Evolutionary conservation across 495 filamentous ascomycete genomes (phyloP).

Genomic region (Opeltia flavorubescens): DNA sequence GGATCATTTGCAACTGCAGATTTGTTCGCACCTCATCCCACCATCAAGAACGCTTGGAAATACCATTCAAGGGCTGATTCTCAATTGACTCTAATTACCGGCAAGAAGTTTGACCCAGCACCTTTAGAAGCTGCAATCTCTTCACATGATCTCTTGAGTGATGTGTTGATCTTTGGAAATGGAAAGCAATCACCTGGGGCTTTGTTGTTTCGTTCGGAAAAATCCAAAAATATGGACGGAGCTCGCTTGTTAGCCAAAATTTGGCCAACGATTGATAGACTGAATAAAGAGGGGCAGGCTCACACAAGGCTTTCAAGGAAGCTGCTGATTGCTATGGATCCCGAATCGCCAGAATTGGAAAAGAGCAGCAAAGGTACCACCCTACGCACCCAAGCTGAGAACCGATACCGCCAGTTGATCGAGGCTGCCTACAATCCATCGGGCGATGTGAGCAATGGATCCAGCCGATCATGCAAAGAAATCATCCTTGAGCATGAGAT

Average conservation of each 20-base stretch:
- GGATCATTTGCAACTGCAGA: constrained; percentile 44
- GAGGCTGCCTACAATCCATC: constrained; percentile 21
- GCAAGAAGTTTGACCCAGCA: constrained; percentile 55
- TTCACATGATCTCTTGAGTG: constrained; percentile 19
- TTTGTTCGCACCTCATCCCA: constrained; percentile 41
- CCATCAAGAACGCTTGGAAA: constrained; percentile 37
- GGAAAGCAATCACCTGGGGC: constrained; percentile 29
- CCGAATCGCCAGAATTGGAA: constrained; percentile 17
- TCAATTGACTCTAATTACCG: constrained; percentile 47
- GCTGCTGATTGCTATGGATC: constrained; percentile 30
- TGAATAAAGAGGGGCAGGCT: constrained; percentile 25
- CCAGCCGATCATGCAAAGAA: neutral
- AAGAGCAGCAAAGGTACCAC: constrained; percentile 43
- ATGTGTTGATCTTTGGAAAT: constrained; percentile 36
- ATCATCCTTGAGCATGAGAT: constrained; percentile 19
- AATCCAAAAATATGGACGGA: constrained; percentile 3
- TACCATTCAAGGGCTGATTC: constrained; percentile 47
- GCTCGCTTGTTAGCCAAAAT: constrained; percentile 19
- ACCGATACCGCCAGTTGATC: constrained; percentile 27
- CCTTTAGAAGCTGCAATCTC: constrained; percentile 39
- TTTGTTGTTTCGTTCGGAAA: constrained; percentile 22
- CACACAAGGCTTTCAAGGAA: constrained; percentile 29
- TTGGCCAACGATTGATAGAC: constrained; percentile 23
- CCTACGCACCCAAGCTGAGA: constrained; percentile 28
- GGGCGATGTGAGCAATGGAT: neutral